These are phyloP conservation scores for Eucalyptus regnans DNA, from an alignment of 345 rosid species.

Conservation along the genomic window DNA sequence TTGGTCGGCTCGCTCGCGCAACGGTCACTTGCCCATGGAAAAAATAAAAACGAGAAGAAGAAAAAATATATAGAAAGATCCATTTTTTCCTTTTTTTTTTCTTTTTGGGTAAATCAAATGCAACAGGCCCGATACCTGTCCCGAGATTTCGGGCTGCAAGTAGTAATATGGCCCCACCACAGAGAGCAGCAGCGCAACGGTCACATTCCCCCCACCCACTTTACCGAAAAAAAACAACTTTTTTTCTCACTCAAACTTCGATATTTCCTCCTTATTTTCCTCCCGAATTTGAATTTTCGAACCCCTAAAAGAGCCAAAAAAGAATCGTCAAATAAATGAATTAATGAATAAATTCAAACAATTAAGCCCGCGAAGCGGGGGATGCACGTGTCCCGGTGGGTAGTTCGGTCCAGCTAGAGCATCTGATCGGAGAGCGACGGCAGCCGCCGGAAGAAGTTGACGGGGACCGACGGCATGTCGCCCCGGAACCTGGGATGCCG, in stretches of 20 bases:
- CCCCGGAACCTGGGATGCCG: conserved; percentile 86
- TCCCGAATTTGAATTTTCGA: background rate
- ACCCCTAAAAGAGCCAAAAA: background rate
- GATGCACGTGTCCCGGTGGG: background rate
- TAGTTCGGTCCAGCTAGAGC: background rate
- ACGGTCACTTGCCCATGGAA: background rate
- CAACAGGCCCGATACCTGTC: background rate
- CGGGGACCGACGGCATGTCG: conserved; percentile 70
- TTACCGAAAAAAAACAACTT: background rate
- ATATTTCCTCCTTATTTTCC: background rate
- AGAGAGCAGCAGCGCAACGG: background rate
- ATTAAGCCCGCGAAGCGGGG: background rate
- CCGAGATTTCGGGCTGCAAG: background rate
- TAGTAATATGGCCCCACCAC: background rate
- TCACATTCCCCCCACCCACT: background rate
- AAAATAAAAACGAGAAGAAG: background rate
- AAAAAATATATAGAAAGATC: background rate
- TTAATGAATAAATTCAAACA: background rate
- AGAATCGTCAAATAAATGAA: background rate
- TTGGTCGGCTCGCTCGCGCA: background rate
- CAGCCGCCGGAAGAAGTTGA: conserved; percentile 73
- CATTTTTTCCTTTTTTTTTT: too few relatives aligned
- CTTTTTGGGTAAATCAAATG: background rate
- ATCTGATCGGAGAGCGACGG: conserved; percentile 83
- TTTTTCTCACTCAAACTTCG: background rate